Conservation (phyloP, 2,329 filamentous ascomycete species). For the Xylaria digitata region DNA sequence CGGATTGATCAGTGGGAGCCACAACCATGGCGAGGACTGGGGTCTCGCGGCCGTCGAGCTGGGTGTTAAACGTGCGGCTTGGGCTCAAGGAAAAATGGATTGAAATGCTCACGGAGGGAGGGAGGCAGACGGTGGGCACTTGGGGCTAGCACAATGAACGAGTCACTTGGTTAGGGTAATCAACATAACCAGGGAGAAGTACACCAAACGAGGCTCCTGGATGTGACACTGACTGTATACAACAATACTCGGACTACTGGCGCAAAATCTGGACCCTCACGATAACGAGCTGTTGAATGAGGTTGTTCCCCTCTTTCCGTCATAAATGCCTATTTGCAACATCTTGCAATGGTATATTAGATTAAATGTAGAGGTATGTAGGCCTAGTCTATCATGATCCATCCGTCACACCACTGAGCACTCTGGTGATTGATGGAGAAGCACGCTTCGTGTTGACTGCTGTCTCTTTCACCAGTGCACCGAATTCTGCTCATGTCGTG, state of each 20-base stretch:
- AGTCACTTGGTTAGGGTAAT: conserved; percentile 4
- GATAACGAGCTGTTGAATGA: neutral
- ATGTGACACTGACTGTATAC: conserved; percentile 3
- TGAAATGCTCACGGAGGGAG: conserved; percentile 38
- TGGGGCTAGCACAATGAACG: neutral
- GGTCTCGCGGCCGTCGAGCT: conserved; percentile 93
- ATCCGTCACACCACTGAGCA: conserved; percentile 34
- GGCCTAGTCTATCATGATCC: conserved; percentile 47
- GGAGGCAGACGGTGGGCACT: neutral
- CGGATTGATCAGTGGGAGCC: conserved; percentile 73
- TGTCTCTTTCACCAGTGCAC: conserved; percentile 18
- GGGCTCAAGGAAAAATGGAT: conserved; percentile 76
- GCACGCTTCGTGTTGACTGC: conserved; percentile 18
- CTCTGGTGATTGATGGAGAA: conserved; percentile 27
- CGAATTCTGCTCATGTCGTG: conserved; percentile 27
- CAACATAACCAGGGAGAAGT: conserved; percentile 4
- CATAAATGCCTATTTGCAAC: conserved; percentile 26
- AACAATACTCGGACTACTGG: neutral
- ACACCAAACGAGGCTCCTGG: neutral
- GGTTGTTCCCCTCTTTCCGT: neutral
- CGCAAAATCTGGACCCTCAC: neutral
- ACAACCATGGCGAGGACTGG: conserved; percentile 99
- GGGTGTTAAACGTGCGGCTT: conserved; percentile 85
- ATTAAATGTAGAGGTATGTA: conserved; percentile 48
- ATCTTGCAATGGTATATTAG: conserved; percentile 46